phyloP scores from a whole-genome alignment of 192 early-diverging fungal genomes.

The Diversispora epigaea region DNA sequence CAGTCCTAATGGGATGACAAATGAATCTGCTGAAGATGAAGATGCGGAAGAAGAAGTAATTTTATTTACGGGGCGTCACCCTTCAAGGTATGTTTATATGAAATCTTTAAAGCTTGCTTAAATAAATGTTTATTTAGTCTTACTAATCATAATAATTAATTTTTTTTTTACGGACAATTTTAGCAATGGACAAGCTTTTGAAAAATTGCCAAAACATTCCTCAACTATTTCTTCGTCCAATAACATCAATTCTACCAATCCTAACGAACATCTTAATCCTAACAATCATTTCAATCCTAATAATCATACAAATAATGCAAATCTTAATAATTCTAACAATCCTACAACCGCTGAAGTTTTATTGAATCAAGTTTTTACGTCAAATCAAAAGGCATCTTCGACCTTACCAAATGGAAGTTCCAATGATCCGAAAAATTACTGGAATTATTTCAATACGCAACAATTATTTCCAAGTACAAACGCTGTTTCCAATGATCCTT shows the following conservation, averaged over 20 bases:
- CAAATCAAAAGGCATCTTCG: slow-evolving; percentile 5
- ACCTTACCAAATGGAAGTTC: background rate
- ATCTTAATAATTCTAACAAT: background rate
- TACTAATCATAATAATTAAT: too few relatives aligned
- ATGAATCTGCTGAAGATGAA: slow-evolving; percentile 22
- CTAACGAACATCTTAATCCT: too few relatives aligned
- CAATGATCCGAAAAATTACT: slow-evolving; percentile 9
- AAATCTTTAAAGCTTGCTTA: too few relatives aligned
- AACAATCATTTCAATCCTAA: background rate
- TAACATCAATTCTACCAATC: too few relatives aligned
- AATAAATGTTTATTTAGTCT: too few relatives aligned
- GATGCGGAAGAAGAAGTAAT: slow-evolving; percentile 48
- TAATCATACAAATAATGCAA: too few relatives aligned
- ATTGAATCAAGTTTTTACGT: slow-evolving; percentile 8
- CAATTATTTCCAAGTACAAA: slow-evolving; percentile 18
- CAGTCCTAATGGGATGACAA: slow-evolving; percentile 8
- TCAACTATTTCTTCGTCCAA: too few relatives aligned
- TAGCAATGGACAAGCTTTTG: too few relatives aligned
- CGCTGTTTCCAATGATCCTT: too few relatives aligned
- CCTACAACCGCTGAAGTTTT: background rate
- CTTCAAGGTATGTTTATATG: background rate
- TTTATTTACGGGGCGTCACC: slow-evolving; percentile 42
- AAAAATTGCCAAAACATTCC: too few relatives aligned
- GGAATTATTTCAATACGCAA: slow-evolving; percentile 21
- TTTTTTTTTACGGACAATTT: too few relatives aligned